Conservation (phyloP, 2,329 filamentous ascomycete species). For the Phyllosticta citriasiana region DNA sequence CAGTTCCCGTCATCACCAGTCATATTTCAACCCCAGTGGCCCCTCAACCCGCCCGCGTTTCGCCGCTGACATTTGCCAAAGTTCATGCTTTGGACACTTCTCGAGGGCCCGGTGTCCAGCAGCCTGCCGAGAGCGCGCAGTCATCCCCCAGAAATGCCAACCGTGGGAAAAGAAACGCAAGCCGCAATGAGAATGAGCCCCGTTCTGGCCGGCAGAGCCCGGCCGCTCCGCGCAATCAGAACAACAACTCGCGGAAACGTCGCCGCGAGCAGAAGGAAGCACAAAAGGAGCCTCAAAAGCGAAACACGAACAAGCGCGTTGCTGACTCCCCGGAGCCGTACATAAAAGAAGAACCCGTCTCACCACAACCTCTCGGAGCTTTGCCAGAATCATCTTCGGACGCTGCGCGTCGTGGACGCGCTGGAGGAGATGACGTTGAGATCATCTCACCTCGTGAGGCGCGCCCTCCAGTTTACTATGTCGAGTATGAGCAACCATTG, state of each 20-base stretch:
- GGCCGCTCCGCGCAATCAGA: conserved; percentile 29
- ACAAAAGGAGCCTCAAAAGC: conserved; percentile 28
- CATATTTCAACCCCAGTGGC: conserved; percentile 65
- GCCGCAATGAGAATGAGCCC: conserved; percentile 9
- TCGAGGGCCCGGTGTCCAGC: conserved; percentile 39
- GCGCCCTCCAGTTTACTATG: conserved; percentile 37
- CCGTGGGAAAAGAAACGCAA: conserved; percentile 7
- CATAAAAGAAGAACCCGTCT: conserved; percentile 55
- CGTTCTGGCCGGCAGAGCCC: conserved; percentile 36
- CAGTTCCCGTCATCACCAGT: conserved; percentile 48
- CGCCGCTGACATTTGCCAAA: conserved; percentile 46
- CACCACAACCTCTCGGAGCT: conserved; percentile 45
- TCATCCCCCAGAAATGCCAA: conserved; percentile 11
- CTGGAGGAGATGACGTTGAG: conserved; percentile 28
- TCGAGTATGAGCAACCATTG: conserved; percentile 24
- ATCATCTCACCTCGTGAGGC: conserved; percentile 28
- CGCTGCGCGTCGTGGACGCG: conserved; percentile 30
- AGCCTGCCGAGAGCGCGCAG: not conserved
- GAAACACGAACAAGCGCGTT: conserved; percentile 17
- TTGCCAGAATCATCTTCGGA: conserved; percentile 26
- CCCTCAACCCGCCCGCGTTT: conserved; percentile 63
- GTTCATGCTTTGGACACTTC: conserved; percentile 33
- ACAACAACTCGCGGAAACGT: conserved; percentile 42
- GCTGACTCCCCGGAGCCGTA: conserved; percentile 32
- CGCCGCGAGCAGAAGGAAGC: conserved; percentile 35